phyloP scores from a whole-genome alignment of 352 stramenopile genomes.

The Pythium sp. region DNA sequence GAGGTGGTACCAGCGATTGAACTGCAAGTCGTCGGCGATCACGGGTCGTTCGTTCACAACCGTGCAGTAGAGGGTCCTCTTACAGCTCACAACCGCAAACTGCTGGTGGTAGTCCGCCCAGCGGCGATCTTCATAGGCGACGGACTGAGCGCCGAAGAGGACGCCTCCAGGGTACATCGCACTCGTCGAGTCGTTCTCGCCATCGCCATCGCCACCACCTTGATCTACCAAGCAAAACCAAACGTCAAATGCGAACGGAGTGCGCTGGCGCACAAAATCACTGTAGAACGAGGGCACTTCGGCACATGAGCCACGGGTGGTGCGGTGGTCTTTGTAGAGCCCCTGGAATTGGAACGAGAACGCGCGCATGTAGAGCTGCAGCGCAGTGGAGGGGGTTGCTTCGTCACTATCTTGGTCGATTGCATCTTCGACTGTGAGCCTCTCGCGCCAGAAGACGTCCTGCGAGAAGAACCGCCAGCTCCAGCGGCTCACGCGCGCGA shows the following conservation, averaged over 20 bases:
- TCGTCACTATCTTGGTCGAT: not conserved
- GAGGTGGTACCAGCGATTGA: conserved; percentile 43
- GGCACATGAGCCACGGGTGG: not conserved
- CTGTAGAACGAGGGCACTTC: not conserved
- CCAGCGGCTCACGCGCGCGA: not conserved
- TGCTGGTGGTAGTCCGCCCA: conserved; percentile 45
- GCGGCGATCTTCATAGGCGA: conserved; percentile 23
- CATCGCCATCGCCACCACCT: not conserved
- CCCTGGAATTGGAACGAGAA: not conserved
- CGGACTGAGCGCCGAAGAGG: conserved; percentile 39
- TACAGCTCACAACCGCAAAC: conserved; percentile 34
- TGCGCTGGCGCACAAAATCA: not conserved
- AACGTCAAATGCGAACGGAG: not conserved
- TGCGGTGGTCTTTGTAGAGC: not conserved
- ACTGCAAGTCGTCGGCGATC: conserved; percentile 22
- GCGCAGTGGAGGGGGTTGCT: not conserved
- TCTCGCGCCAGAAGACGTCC: conserved; percentile 1
- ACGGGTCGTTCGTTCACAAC: conserved; percentile 30
- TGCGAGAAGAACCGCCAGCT: not conserved
- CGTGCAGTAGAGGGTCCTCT: conserved; percentile 40
- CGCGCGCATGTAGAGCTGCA: not conserved
- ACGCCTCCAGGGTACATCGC: conserved; percentile 21
- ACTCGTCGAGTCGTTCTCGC: not conserved
- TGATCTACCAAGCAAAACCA: not conserved
- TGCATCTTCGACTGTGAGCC: not conserved